A percentile compares a stretch with the other conserved stretches of the same genome.
phyloP scores from a whole-genome alignment of 2,329 filamentous ascomycete species.

The Ophiocordyceps sinensis region DNA sequence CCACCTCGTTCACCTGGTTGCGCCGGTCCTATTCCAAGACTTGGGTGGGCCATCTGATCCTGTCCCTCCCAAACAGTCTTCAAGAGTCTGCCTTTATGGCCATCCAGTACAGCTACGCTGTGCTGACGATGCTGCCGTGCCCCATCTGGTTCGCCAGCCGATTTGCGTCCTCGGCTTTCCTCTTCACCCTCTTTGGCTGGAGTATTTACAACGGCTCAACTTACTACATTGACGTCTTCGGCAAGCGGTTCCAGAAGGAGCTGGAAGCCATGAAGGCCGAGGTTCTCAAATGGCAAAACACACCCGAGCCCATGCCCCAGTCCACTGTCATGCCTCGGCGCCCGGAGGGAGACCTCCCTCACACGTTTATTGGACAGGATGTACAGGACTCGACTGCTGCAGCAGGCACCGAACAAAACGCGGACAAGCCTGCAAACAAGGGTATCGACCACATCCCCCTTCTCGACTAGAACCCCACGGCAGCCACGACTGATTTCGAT shows the following conservation, averaged over 20 bases:
- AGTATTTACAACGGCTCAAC: slow-evolving; percentile 95
- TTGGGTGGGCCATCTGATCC: slow-evolving; percentile 75
- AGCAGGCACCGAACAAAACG: background rate
- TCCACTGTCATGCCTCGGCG: slow-evolving; percentile 19
- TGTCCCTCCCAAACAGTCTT: slow-evolving; percentile 57
- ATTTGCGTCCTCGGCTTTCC: slow-evolving; percentile 62
- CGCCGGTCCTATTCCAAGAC: slow-evolving; percentile 80
- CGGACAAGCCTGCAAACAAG: slow-evolving; percentile 8
- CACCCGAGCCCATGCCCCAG: slow-evolving; percentile 29
- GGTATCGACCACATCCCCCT: slow-evolving; percentile 43
- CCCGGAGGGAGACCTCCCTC: slow-evolving; percentile 7
- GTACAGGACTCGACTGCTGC: slow-evolving; percentile 6
- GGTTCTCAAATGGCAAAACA: slow-evolving; percentile 73
- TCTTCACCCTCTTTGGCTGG: slow-evolving; percentile 78
- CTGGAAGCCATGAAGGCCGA: slow-evolving; percentile 79
- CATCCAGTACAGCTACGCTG: slow-evolving; percentile 85
- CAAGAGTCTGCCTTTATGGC: slow-evolving; percentile 92
- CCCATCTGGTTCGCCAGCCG: slow-evolving; percentile 89
- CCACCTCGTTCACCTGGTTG: slow-evolving; percentile 96
- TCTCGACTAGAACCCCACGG: slow-evolving; percentile 28
- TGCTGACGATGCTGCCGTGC: slow-evolving; percentile 87
- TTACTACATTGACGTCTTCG: slow-evolving; percentile 97
- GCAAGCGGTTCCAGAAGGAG: slow-evolving; percentile 92
- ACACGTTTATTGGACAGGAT: slow-evolving; percentile 4
- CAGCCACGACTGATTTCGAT: slow-evolving; percentile 27